A percentile compares a stretch with the other conserved stretches of the same genome.
phyloP scores from a whole-genome alignment of 345 rosid species.

The Citrus sp. region DNA sequence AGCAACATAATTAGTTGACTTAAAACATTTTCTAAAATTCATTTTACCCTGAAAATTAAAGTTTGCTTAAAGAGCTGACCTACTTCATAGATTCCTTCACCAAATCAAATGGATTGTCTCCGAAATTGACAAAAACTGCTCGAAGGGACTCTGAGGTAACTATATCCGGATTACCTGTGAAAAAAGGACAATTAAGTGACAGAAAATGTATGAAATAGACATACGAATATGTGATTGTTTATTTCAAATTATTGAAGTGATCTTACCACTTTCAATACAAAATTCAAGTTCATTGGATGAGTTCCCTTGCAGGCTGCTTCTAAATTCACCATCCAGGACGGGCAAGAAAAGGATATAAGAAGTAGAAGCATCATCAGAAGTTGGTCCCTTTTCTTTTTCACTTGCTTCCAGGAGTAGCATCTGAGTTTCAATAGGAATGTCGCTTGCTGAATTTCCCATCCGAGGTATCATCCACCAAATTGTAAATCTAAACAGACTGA shows the following conservation, averaged over 20 bases:
- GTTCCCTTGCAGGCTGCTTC: slow-evolving; percentile 56
- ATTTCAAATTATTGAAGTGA: background rate
- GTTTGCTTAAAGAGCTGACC: slow-evolving; percentile 31
- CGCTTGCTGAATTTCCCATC: slow-evolving; percentile 49
- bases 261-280: slow-evolving; percentile 51
- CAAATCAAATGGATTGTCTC: slow-evolving; percentile 52
- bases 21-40: background rate
- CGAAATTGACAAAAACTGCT: slow-evolving; percentile 50
- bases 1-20: no score
- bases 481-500: slow-evolving; percentile 49
- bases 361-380: slow-evolving; percentile 14
- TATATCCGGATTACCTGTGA: slow-evolving; percentile 43
- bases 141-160: slow-evolving; percentile 38
- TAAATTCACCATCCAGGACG: slow-evolving; percentile 43
- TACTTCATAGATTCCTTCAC: slow-evolving; percentile 60
- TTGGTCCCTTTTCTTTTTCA: slow-evolving; percentile 4
- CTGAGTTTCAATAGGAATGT: slow-evolving; percentile 57
- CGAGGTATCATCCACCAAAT: slow-evolving; percentile 57
- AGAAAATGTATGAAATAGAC: background rate
- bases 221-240: background rate
- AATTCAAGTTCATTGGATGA: slow-evolving; percentile 45
- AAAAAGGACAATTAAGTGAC: slow-evolving; percentile 13
- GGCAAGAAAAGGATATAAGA: slow-evolving; percentile 45
- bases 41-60: slow-evolving; percentile 15
- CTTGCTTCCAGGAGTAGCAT: slow-evolving; percentile 48